A percentile compares a stretch with the other conserved stretches of the same genome.
These are phyloP conservation scores for Ceratocystiopsis minuta DNA, from an alignment of 2,329 filamentous ascomycete genomes.

Conservation along the genomic window DNA sequence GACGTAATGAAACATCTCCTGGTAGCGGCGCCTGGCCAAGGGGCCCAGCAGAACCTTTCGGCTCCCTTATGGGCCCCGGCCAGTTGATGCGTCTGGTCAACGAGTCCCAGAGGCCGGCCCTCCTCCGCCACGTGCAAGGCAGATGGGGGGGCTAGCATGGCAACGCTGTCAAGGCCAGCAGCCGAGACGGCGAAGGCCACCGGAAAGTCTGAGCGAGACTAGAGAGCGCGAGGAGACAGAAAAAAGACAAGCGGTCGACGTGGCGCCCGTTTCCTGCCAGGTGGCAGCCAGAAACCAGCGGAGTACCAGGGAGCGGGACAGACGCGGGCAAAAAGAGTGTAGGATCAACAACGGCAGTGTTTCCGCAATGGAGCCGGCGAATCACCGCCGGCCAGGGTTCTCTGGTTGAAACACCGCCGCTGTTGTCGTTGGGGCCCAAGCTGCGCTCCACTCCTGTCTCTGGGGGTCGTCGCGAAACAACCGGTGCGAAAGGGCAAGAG, in stretches of 20 bases:
- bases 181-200: not conserved
- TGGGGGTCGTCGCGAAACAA: constrained; percentile 1
- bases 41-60: too few species aligned
- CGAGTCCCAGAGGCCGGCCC: too few species aligned
- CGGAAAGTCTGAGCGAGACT: constrained; percentile 10
- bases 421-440: constrained; percentile 32
- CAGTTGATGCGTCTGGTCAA: constrained; percentile 37
- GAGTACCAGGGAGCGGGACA: constrained; percentile 26
- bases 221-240: too few species aligned
- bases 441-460: constrained; percentile 25
- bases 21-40: too few species aligned
- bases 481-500: too few species aligned
- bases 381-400: not conserved
- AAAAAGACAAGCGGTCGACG: constrained; percentile 4
- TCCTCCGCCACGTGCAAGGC: too few species aligned
- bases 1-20: too few species aligned
- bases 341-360: constrained; percentile 16
- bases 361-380: constrained; percentile 17
- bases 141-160: constrained; percentile 16
- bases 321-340: constrained; percentile 14
- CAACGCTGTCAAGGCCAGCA: too few species aligned
- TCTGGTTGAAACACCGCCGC: constrained; percentile 20
- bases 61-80: not conserved
- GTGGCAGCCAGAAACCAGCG: constrained; percentile 9
- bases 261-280: constrained; percentile 5